Evolutionary conservation across 2,329 filamentous ascomycete genomes (phyloP).

Genomic region (Ophiostoma himal-ulmi): DNA sequence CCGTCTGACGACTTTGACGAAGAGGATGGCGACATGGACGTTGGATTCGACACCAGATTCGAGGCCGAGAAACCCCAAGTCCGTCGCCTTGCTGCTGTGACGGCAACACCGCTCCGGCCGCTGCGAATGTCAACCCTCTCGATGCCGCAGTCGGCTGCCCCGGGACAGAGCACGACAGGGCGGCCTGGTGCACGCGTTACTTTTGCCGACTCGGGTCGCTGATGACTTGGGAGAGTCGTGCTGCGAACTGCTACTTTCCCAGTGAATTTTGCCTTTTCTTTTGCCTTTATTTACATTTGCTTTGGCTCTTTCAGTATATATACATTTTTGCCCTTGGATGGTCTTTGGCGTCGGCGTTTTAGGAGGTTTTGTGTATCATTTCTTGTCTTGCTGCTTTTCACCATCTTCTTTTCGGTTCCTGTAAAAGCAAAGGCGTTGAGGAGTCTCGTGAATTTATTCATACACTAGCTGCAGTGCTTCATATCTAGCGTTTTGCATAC

Average conservation of each 20-base stretch:
- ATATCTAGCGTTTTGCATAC: not conserved
- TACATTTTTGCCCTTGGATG: not conserved
- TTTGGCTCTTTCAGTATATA: not conserved
- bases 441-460: not conserved
- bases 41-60: not conserved
- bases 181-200: conserved; percentile 21
- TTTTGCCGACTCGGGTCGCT: conserved; percentile 21
- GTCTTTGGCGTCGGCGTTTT: not conserved
- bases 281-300: not conserved
- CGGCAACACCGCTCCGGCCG: conserved; percentile 16
- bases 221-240: not conserved
- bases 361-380: not conserved
- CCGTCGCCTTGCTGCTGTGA: not conserved
- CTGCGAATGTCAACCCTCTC: conserved; percentile 7
- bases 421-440: not conserved
- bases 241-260: too few relatives aligned
- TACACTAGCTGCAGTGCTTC: not conserved
- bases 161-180: not conserved
- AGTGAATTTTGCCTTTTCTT: not conserved
- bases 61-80: not conserved
- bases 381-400: not conserved
- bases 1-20: conserved; percentile 3
- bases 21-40: not conserved
- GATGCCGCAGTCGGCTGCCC: not conserved
- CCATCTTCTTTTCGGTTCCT: not conserved